Evolutionary conservation across 108 stramenopile genomes (phyloP).

Genomic region (Bacterosira constricta): DNA sequence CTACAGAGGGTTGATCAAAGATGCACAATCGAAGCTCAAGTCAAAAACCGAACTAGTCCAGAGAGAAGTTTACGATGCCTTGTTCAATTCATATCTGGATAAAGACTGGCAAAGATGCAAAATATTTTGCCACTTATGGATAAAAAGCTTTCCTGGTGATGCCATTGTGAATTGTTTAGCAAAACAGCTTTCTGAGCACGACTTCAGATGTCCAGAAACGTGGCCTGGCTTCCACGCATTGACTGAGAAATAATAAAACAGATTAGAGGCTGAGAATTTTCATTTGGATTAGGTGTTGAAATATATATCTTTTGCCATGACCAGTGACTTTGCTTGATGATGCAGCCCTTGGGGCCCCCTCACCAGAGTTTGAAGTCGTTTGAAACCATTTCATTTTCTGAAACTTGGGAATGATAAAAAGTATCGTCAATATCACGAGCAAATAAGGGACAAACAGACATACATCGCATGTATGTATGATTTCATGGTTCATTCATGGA

Average conservation of each 20-base stretch:
- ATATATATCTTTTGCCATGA: too few relatives aligned
- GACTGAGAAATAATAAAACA: constrained; percentile 23
- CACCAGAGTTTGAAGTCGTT: background rate
- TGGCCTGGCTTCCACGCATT: constrained; percentile 28
- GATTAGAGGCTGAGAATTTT: too few relatives aligned
- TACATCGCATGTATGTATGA: too few relatives aligned
- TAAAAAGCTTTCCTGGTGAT: constrained; percentile 36
- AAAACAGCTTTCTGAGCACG: constrained; percentile 14
- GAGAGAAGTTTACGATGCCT: constrained; percentile 43
- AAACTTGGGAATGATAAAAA: background rate
- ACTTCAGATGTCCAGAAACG: constrained; percentile 23
- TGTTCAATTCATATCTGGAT: constrained; percentile 47
- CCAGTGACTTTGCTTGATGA: too few relatives aligned
- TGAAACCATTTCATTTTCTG: background rate
- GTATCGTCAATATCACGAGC: background rate
- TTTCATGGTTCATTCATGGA: too few relatives aligned
- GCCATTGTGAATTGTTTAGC: constrained; percentile 22
- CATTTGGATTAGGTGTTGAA: too few relatives aligned
- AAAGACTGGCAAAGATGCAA: constrained; percentile 41
- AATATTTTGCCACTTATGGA: constrained; percentile 39
- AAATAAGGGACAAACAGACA: too few relatives aligned
- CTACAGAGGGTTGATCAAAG: constrained; percentile 33
- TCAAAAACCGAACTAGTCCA: constrained; percentile 32
- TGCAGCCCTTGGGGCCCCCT: too few relatives aligned
- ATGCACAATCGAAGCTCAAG: constrained; percentile 25